Conservation (phyloP, 768 basidiomycete species). For the Amanita muscaria region DNA sequence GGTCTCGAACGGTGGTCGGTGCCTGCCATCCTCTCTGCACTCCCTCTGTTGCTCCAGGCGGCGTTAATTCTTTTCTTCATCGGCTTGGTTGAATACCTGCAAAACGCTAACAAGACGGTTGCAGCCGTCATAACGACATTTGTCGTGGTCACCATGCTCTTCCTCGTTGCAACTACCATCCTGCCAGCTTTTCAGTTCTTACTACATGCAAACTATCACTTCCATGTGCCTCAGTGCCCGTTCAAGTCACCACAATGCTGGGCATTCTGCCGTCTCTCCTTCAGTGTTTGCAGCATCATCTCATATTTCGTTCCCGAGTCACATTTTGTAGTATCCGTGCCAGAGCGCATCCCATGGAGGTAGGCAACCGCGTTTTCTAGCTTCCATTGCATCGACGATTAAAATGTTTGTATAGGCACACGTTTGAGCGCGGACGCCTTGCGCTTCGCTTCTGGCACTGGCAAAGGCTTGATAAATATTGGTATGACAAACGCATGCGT, state of each 20-base stretch:
- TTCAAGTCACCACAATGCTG: constrained; percentile 5
- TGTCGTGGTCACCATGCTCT: background rate
- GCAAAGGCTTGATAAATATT: background rate
- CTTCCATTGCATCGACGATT: background rate
- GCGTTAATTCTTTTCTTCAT: constrained; percentile 10
- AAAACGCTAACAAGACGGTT: background rate
- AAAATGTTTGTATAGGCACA: background rate
- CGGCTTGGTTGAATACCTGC: constrained; percentile 9
- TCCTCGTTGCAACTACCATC: constrained; percentile 2
- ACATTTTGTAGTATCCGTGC: background rate
- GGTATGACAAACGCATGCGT: background rate
- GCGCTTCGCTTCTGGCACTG: background rate
- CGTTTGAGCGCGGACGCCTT: background rate
- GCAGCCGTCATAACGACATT: background rate
- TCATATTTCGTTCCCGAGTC: background rate
- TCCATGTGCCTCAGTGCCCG: constrained; percentile 1
- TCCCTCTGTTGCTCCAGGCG: constrained; percentile 10
- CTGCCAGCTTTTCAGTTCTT: constrained; percentile 4
- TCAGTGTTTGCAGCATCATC: background rate
- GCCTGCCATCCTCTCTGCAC: constrained; percentile 5
- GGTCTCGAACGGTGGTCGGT: constrained; percentile 8
- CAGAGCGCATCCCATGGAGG: constrained; percentile 1
- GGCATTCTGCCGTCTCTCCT: constrained; percentile 1
- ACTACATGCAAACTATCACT: background rate
- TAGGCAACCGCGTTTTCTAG: background rate